Base-by-base conservation (phyloP, 371 early-diverging fungal species). In the Lichtheimia ramosa region DNA sequence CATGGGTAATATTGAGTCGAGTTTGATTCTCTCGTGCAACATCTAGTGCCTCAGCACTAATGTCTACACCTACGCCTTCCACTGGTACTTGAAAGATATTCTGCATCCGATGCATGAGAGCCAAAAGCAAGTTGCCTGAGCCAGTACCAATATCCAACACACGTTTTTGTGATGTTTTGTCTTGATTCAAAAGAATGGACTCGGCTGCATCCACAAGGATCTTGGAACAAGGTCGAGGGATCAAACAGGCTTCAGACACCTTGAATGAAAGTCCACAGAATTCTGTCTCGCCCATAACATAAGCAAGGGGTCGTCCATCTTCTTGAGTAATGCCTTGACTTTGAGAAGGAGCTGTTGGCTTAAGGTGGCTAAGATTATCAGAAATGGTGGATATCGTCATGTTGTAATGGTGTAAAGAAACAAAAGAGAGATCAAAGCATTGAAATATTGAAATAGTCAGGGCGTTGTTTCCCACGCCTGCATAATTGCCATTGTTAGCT, bases 71-170 rank as follows among this genome's bases (percentile, higher is more conserved):
- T 3, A 83, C 66, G 5, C 90, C 92, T 0, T 43, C 43, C 0
- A 62, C 58, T 54, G 28, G 18, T 13, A 21, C 23, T 5, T 68
- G 61, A 6, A 10, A 34, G 10, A 6, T 8, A 34, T 34, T 34
- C 10, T 34, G 34, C 34, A 34, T 34, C 34, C 34, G 34, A 2
- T 71, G 42, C 6, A 91, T 66, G 16, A 87, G 68, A 0, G 92
- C 84, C 13, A 90, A 49, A 1, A 92, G 54, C 7, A 92, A 60
- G 64, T 89, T 89, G 0, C 90, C 92, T 58, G 83, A 86, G 0
- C 92, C 92, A 5, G 92, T 92, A 0, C 92, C 92, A 28, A 92
- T 75, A 65, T 92, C 92, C 55, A 91, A 60, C 2, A 90, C 61
- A 15, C 66, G 74, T 0, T 50, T 43, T 34, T 34, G 34, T 34